These are phyloP conservation scores for Fusarium marasasianum DNA, from an alignment of 2,329 filamentous ascomycete species.

Conservation along the genomic window DNA sequence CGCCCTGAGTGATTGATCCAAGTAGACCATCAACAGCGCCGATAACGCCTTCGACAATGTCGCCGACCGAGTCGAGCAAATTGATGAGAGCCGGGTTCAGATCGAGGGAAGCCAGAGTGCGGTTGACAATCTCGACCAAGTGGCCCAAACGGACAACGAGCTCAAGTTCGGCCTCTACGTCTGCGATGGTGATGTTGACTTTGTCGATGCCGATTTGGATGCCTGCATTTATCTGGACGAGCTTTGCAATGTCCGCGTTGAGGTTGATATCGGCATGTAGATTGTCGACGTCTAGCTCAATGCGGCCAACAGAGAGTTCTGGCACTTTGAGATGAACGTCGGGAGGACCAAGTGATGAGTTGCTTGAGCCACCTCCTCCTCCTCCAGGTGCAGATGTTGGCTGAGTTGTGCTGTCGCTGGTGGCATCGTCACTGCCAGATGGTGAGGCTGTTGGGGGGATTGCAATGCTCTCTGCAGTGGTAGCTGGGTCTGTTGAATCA, in stretches of 20 bases:
- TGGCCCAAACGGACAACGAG: slow-evolving; percentile 18
- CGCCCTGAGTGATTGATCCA: slow-evolving; percentile 20
- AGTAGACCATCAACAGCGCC: slow-evolving; percentile 17
- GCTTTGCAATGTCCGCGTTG: slow-evolving; percentile 16
- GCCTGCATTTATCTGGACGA: slow-evolving; percentile 18
- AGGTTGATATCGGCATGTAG: slow-evolving; percentile 25
- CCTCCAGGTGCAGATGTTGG: neutral
- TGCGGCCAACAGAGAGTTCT: slow-evolving; percentile 19
- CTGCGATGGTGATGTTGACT: slow-evolving; percentile 23
- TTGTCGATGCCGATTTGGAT: slow-evolving; percentile 21
- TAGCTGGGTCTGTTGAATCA: slow-evolving; percentile 16
- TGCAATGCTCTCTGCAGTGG: slow-evolving; percentile 22
- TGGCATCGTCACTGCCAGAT: neutral
- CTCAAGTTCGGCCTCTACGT: slow-evolving; percentile 23
- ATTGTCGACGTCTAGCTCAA: slow-evolving; percentile 24
- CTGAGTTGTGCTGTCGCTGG: neutral
- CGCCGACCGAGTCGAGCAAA: slow-evolving; percentile 16
- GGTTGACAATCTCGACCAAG: slow-evolving; percentile 22
- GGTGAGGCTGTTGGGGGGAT: neutral
- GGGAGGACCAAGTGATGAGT: slow-evolving; percentile 18
- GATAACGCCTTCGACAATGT: slow-evolving; percentile 10
- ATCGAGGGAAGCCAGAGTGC: slow-evolving; percentile 19
- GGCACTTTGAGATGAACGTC: slow-evolving; percentile 24
- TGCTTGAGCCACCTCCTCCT: neutral
- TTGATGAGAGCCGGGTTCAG: slow-evolving; percentile 19